These are phyloP conservation scores for Gamsiella multidivaricata DNA, from an alignment of 192 early-diverging fungal genomes.

Conservation along the genomic window DNA sequence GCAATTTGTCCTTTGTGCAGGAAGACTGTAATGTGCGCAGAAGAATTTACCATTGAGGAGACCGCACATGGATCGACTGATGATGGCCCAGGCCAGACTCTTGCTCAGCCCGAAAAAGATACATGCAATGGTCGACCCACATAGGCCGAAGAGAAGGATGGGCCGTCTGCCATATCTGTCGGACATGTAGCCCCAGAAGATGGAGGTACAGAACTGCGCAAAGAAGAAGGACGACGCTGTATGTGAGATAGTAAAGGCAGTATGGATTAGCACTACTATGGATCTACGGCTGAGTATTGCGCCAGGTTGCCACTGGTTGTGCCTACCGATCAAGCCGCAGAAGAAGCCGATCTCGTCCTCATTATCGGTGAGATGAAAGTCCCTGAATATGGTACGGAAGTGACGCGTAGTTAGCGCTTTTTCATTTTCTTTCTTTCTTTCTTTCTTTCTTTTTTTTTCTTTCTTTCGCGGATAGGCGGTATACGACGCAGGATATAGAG, in stretches of 20 bases:
- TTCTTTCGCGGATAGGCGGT: not conserved
- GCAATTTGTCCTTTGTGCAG: not conserved
- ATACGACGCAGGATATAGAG: not conserved
- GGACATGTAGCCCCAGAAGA: slow-evolving; percentile 78
- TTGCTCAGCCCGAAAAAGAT: slow-evolving; percentile 79
- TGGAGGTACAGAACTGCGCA: slow-evolving; percentile 76
- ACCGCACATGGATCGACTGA: slow-evolving; percentile 72
- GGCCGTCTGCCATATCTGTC: slow-evolving; percentile 87
- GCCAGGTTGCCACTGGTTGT: too few species aligned
- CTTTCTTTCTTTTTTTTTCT: not conserved
- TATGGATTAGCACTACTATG: too few species aligned
- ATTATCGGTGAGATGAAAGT: slow-evolving; percentile 75
- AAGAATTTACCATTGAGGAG: slow-evolving; percentile 68
- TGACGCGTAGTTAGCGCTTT: too few species aligned
- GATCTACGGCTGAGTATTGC: too few species aligned
- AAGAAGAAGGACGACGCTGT: slow-evolving; percentile 74
- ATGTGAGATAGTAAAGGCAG: too few species aligned
- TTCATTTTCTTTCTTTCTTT: not conserved
- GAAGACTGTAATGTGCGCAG: too few species aligned
- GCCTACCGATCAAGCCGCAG: slow-evolving; percentile 76
- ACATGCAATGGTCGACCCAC: slow-evolving; percentile 78
- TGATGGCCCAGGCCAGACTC: slow-evolving; percentile 68
- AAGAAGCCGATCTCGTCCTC: slow-evolving; percentile 88
- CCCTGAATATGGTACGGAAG: slow-evolving; percentile 61
- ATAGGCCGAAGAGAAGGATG: slow-evolving; percentile 80